phyloP scores from a whole-genome alignment of 2,329 filamentous ascomycete genomes.

The Fusarium lyarnte region DNA sequence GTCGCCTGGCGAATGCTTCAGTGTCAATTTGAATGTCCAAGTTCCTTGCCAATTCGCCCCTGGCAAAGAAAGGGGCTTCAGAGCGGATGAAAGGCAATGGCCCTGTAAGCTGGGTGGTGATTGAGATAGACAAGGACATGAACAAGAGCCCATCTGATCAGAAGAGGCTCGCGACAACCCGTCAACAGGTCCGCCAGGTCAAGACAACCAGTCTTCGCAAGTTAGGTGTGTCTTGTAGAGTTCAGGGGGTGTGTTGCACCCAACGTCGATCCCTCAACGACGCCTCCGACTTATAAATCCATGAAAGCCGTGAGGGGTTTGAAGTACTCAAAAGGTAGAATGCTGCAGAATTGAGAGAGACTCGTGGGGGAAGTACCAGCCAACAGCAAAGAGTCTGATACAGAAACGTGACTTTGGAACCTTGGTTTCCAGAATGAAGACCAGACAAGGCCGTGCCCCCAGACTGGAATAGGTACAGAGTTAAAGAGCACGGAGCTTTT shows the following conservation, averaged over 20 bases:
- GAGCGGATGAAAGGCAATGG: not conserved
- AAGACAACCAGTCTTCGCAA: constrained; percentile 7
- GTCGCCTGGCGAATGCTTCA: constrained; percentile 10
- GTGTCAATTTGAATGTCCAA: constrained; percentile 13
- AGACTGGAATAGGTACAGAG: not conserved
- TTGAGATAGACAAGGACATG: constrained; percentile 7
- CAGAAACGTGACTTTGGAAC: constrained; percentile 10
- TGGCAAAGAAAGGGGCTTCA: constrained; percentile 15
- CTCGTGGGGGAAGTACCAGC: not conserved
- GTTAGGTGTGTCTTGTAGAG: constrained; percentile 25
- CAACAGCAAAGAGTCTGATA: not conserved
- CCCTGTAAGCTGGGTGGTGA: not conserved
- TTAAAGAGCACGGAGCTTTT: constrained; percentile 26
- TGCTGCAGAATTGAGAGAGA: not conserved
- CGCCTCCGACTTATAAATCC: constrained; percentile 16
- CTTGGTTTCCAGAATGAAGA: constrained; percentile 13
- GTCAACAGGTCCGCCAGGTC: not conserved
- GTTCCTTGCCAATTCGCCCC: constrained; percentile 10
- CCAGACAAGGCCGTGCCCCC: constrained; percentile 2
- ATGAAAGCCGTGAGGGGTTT: constrained; percentile 2
- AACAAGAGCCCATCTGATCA: constrained; percentile 20
- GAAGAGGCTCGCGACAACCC: constrained; percentile 22
- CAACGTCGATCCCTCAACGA: constrained; percentile 31
- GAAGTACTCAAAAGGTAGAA: not conserved
- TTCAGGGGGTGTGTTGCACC: constrained; percentile 31